Percentiles rank a stretch among this genome's conserved stretches.
Conservation (phyloP, 306 rosid species). For the Vicia villosa region DNA sequence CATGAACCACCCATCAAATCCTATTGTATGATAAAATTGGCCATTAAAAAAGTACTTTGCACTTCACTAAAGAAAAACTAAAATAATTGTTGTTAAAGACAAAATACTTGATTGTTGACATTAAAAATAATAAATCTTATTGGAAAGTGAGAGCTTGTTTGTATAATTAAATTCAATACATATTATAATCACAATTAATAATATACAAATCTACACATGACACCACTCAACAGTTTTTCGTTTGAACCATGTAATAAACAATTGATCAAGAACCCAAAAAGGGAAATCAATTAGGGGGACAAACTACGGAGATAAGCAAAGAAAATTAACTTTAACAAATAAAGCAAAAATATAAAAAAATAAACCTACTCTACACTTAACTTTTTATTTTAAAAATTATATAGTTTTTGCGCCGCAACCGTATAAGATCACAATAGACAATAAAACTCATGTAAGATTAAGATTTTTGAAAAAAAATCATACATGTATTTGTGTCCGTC, state of each 20-base stretch:
- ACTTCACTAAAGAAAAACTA: too few species aligned
- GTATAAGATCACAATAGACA: too few species aligned
- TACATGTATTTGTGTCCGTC: too few species aligned
- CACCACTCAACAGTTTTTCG: slow-evolving; percentile 2
- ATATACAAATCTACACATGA: not conserved
- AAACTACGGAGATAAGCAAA: slow-evolving; percentile 21
- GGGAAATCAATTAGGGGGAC: slow-evolving; percentile 22
- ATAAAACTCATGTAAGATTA: too few species aligned
- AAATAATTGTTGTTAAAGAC: not conserved
- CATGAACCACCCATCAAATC: too few species aligned
- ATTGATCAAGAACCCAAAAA: slow-evolving; percentile 16
- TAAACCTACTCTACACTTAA: slow-evolving; percentile 1
- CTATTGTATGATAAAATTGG: too few species aligned
- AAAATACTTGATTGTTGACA: not conserved
- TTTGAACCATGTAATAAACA: slow-evolving; percentile 16
- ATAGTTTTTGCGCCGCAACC: too few species aligned
- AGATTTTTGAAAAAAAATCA: too few species aligned
- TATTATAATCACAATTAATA: not conserved
- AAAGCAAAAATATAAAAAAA: not conserved
- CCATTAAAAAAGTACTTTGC: too few species aligned
- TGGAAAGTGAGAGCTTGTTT: slow-evolving; percentile 10
- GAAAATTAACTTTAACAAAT: slow-evolving; percentile 13
- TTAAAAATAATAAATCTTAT: not conserved
- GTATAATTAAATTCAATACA: not conserved
- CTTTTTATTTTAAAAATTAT: too few species aligned